These are phyloP conservation scores for Pyrenophora seminiperda DNA, from an alignment of 2,329 filamentous ascomycete genomes.

Conservation along the genomic window DNA sequence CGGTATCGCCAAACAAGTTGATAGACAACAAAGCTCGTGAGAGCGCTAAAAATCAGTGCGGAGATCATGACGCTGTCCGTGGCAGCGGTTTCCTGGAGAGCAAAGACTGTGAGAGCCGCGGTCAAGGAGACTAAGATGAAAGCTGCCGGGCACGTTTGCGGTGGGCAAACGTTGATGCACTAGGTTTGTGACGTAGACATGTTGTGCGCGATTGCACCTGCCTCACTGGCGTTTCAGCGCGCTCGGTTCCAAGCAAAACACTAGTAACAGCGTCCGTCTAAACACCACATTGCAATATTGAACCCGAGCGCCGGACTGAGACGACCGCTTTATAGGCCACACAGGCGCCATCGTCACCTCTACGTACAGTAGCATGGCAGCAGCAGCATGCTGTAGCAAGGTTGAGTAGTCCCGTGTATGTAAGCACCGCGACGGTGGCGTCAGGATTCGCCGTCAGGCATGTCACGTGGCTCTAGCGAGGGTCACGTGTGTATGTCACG, in stretches of 20 bases:
- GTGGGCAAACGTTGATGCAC: conserved; percentile 12
- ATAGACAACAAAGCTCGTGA: conserved; percentile 39
- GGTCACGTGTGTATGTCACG: not conserved
- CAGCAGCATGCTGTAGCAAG: not conserved
- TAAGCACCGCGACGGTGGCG: not conserved
- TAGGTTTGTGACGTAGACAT: conserved; percentile 32
- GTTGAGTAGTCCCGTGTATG: not conserved
- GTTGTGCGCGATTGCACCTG: conserved; percentile 13
- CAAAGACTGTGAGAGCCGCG: not conserved
- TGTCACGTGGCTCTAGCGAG: not conserved
- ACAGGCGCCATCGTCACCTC: not conserved
- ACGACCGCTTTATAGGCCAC: not conserved
- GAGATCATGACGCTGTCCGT: conserved; percentile 29
- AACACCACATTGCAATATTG: not conserved
- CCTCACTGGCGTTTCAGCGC: conserved; percentile 40
- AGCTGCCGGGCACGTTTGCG: not conserved
- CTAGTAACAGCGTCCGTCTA: conserved; percentile 4
- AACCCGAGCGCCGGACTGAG: not conserved
- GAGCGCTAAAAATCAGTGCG: conserved; percentile 31
- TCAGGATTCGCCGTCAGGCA: too few relatives aligned
- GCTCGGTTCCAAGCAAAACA: conserved; percentile 10
- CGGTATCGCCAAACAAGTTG: conserved; percentile 43
- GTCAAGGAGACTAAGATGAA: not conserved
- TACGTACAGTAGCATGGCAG: too few relatives aligned
- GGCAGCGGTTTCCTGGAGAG: not conserved